A percentile compares a stretch with the other conserved stretches of the same genome.
These are phyloP conservation scores for Psidium guajava DNA, from an alignment of 345 rosid species.

Conservation along the genomic window DNA sequence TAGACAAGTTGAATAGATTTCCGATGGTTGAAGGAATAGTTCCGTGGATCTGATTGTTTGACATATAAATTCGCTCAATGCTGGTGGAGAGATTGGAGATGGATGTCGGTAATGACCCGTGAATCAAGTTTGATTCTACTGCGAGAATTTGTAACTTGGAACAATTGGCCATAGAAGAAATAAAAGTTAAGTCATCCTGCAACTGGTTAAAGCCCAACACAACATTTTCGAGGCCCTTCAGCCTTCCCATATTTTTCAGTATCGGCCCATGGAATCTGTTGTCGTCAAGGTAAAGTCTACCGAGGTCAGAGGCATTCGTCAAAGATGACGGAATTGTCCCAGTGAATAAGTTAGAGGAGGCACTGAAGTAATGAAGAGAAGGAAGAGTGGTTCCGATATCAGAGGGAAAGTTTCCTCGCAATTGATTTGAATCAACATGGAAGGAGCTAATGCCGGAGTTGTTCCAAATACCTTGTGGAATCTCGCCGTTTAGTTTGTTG, in stretches of 20 bases:
- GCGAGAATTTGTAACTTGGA: background rate
- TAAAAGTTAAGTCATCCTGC: background rate
- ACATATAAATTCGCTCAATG: rapidly evolving
- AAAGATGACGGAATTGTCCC: background rate
- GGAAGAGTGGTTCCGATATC: background rate
- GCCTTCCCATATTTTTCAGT: background rate
- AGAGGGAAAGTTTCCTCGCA: too few relatives aligned
- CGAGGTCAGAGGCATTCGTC: background rate
- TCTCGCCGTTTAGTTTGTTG: background rate
- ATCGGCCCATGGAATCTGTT: background rate
- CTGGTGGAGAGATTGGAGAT: background rate
- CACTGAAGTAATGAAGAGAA: rapidly evolving
- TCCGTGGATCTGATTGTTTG: background rate
- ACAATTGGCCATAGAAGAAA: background rate
- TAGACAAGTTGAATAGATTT: background rate
- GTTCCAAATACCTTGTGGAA: too few relatives aligned
- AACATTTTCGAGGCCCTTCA: background rate
- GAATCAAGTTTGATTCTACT: background rate
- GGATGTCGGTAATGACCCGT: background rate
- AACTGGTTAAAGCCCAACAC: rapidly evolving
- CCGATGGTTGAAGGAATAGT: background rate
- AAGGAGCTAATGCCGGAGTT: too few relatives aligned
- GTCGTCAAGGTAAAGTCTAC: rapidly evolving
- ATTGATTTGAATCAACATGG: too few relatives aligned
- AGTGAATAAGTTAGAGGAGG: rapidly evolving